phyloP scores from a whole-genome alignment of 1,284 basidiomycete species.

The Ceratobasidium sp. region DNA sequence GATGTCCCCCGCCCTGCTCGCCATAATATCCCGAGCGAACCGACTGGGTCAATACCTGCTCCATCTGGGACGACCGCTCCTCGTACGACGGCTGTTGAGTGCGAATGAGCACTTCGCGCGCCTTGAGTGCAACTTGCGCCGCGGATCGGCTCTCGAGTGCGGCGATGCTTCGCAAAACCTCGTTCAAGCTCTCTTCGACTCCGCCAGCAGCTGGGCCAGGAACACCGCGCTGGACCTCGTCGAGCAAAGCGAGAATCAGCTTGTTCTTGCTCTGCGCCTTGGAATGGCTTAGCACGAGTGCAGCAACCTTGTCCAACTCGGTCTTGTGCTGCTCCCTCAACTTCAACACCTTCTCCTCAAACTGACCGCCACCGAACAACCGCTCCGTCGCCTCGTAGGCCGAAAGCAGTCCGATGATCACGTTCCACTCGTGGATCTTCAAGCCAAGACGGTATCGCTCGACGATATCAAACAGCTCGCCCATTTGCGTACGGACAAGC shows the following conservation, averaged over 20 bases:
- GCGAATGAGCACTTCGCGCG: slow-evolving; percentile 95
- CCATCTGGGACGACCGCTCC: slow-evolving; percentile 94
- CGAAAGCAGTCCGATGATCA: slow-evolving; percentile 75
- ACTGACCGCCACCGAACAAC: slow-evolving; percentile 85
- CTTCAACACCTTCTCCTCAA: slow-evolving; percentile 90
- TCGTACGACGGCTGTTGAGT: slow-evolving; percentile 97
- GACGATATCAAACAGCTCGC: slow-evolving; percentile 78
- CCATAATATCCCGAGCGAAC: slow-evolving; percentile 90
- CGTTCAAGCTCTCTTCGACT: slow-evolving; percentile 72
- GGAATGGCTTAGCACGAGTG: slow-evolving; percentile 92
- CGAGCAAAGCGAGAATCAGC: slow-evolving; percentile 85
- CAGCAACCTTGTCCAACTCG: slow-evolving; percentile 88
- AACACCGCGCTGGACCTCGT: slow-evolving; percentile 83
- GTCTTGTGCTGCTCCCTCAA: slow-evolving; percentile 94
- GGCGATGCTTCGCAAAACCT: slow-evolving; percentile 82
- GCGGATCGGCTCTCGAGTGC: slow-evolving; percentile 89
- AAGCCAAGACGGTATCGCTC: slow-evolving; percentile 86
- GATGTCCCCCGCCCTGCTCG: slow-evolving; percentile 75
- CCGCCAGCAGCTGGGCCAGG: slow-evolving; percentile 70
- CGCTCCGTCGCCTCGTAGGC: slow-evolving; percentile 88
- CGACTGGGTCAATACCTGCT: slow-evolving; percentile 88
- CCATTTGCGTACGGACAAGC: slow-evolving; percentile 79
- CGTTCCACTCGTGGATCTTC: slow-evolving; percentile 86
- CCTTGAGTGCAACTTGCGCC: slow-evolving; percentile 90
- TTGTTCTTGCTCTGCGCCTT: slow-evolving; percentile 94